Conservation (phyloP, 2,329 filamentous ascomycete species). For the Penicillium expansum region DNA sequence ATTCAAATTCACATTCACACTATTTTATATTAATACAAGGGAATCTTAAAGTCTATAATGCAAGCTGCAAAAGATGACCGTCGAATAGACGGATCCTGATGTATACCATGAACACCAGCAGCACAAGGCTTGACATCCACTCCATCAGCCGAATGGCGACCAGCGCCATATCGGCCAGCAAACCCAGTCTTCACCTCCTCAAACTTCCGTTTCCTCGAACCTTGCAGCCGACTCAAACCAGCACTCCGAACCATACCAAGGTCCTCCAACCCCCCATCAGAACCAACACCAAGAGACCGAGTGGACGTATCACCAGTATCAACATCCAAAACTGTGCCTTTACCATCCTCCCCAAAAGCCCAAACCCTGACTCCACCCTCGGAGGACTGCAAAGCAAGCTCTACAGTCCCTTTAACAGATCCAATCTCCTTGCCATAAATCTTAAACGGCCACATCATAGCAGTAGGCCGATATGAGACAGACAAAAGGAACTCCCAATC, state of each 20-base stretch:
- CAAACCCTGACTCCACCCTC: constrained; percentile 49
- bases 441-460: constrained; percentile 49
- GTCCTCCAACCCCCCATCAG: constrained; percentile 29
- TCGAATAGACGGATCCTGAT: constrained; percentile 11
- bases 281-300: constrained; percentile 7
- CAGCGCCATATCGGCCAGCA: constrained; percentile 22
- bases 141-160: constrained; percentile 10
- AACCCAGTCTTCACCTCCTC: constrained; percentile 23
- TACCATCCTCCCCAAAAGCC: constrained; percentile 49
- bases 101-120: neutral
- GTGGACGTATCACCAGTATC: constrained; percentile 30
- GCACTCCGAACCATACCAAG: constrained; percentile 15
- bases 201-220: constrained; percentile 29
- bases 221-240: neutral
- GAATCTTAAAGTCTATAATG: constrained; percentile 38
- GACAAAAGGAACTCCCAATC: constrained; percentile 44
- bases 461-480: constrained; percentile 35
- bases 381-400: constrained; percentile 49
- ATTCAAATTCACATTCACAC: neutral
- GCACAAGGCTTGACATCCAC: constrained; percentile 11
- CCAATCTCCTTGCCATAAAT: constrained; percentile 53
- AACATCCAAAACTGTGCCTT: constrained; percentile 50
- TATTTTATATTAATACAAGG: constrained; percentile 11
- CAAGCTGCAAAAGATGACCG: constrained; percentile 37
- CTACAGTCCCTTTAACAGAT: constrained; percentile 46